A percentile compares a stretch with the other conserved stretches of the same genome.
phyloP scores from a whole-genome alignment of 2,329 filamentous ascomycete genomes.

The Colletotrichum brevisporum region DNA sequence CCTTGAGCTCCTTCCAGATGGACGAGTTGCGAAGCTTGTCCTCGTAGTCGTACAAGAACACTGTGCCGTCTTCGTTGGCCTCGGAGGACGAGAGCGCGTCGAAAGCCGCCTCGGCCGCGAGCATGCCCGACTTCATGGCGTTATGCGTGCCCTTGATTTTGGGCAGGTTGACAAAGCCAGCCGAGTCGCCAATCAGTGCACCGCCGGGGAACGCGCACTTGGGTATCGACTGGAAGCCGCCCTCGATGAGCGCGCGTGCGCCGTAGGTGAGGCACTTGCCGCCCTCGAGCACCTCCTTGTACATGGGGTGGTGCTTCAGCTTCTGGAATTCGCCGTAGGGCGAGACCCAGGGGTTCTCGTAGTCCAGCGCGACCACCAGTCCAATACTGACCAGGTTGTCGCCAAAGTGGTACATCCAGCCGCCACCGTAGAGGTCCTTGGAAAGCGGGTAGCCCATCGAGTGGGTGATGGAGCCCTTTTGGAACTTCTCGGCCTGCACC shows the following conservation, averaged over 20 bases:
- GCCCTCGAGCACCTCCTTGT: slow-evolving; percentile 87
- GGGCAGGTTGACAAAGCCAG: slow-evolving; percentile 96
- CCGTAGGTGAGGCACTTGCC: slow-evolving; percentile 98
- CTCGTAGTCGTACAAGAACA: slow-evolving; percentile 97
- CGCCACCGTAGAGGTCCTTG: slow-evolving; percentile 92
- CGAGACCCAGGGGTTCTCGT: slow-evolving; percentile 95
- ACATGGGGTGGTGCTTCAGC: slow-evolving; percentile 97
- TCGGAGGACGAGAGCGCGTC: slow-evolving; percentile 70
- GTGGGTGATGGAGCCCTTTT: slow-evolving; percentile 87
- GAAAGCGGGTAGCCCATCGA: slow-evolving; percentile 94
- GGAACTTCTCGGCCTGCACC: slow-evolving; percentile 91
- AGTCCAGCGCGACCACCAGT: slow-evolving; percentile 93
- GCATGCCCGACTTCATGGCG: slow-evolving; percentile 97
- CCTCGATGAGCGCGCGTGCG: slow-evolving; percentile 91
- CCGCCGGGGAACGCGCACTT: slow-evolving; percentile 97
- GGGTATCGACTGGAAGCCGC: slow-evolving; percentile 97
- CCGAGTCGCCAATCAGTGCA: slow-evolving; percentile 94
- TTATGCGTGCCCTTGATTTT: slow-evolving; percentile 99
- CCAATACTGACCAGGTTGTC: slow-evolving; percentile 96
- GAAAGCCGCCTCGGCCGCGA: slow-evolving; percentile 93
- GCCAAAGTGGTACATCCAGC: slow-evolving; percentile 99
- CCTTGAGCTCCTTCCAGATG: slow-evolving; percentile 95
- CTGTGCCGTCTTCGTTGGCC: slow-evolving; percentile 72
- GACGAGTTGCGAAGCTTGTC: slow-evolving; percentile 85
- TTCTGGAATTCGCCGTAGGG: slow-evolving; percentile 98